Conservation (phyloP, 1,284 basidiomycete species). For the Peniophora sp. region DNA sequence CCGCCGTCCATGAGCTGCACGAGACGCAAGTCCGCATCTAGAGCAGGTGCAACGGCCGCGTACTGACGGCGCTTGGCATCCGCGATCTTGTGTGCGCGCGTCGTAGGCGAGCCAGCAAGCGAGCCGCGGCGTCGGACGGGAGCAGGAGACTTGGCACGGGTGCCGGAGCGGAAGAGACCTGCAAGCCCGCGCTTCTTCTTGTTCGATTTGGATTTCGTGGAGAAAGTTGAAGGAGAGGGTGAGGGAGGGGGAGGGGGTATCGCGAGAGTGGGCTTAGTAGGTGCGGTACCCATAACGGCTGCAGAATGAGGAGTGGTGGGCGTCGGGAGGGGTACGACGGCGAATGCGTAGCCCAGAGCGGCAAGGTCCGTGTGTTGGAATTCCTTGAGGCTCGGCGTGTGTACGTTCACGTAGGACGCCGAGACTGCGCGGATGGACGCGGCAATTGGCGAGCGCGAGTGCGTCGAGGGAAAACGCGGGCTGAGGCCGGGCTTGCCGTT, state of each 20-base stretch:
- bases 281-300: constrained; percentile 29
- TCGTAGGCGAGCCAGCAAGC: neutral
- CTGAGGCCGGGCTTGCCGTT: constrained; percentile 15
- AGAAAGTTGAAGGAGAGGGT: constrained; percentile 1
- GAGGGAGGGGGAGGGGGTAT: neutral
- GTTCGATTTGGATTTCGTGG: no score
- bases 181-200: neutral
- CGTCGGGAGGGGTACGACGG: constrained; percentile 49
- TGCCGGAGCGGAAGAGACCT: neutral
- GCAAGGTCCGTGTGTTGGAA: constrained; percentile 42
- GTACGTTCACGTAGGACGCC: constrained; percentile 33
- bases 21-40: constrained; percentile 55
- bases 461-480: constrained; percentile 15
- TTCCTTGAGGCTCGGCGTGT: constrained; percentile 30
- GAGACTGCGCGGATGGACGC: constrained; percentile 23
- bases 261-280: constrained; percentile 8
- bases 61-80: constrained; percentile 42
- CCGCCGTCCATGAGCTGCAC: constrained; percentile 65
- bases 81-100: constrained; percentile 24
- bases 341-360: constrained; percentile 53
- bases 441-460: constrained; percentile 29
- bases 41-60: constrained; percentile 28
- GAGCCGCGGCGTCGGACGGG: neutral
- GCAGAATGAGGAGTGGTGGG: constrained; percentile 27
- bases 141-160: constrained; percentile 1